Conservation (phyloP, 129 eudicot genomes). For the Pittosporum tobira region DNA sequence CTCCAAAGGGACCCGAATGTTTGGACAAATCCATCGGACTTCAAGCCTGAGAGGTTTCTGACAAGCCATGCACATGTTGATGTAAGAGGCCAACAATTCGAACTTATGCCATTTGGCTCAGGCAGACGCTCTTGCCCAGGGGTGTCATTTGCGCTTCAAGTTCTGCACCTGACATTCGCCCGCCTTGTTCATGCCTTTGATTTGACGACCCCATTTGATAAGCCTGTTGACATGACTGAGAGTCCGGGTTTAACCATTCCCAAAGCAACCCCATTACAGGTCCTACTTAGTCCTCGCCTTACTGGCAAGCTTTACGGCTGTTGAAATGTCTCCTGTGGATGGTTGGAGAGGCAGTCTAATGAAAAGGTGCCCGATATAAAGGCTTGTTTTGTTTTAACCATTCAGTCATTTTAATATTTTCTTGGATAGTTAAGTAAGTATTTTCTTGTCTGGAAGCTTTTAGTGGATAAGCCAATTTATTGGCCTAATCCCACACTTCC, state of each 20-base stretch:
- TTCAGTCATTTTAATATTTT: no score
- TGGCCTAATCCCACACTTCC: no score
- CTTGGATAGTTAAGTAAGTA: no score
- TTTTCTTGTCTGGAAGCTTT: no score
- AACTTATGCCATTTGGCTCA: conserved; percentile 11
- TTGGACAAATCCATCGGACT: not conserved
- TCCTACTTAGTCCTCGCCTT: conserved; percentile 11
- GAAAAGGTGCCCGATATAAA: no score
- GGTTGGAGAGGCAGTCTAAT: no score
- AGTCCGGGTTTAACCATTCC: conserved; percentile 1
- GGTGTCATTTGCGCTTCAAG: conserved; percentile 3
- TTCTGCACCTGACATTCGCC: conserved; percentile 5
- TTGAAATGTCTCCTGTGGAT: not conserved
- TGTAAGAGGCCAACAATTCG: conserved; percentile 14
- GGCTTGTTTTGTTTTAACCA: no score
- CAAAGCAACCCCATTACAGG: conserved; percentile 4
- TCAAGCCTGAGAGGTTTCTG: conserved; percentile 10
- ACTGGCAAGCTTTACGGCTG: not conserved
- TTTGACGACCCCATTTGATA: not conserved
- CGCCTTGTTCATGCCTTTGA: conserved; percentile 9
- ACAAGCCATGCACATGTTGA: conserved; percentile 9
- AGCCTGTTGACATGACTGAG: conserved; percentile 10
- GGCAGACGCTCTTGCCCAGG: conserved; percentile 13
- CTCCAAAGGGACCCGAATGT: conserved; percentile 8
- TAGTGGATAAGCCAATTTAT: no score